Base-by-base conservation (phyloP, 2,329 filamentous ascomycete species). In the Penicillium polonicum region DNA sequence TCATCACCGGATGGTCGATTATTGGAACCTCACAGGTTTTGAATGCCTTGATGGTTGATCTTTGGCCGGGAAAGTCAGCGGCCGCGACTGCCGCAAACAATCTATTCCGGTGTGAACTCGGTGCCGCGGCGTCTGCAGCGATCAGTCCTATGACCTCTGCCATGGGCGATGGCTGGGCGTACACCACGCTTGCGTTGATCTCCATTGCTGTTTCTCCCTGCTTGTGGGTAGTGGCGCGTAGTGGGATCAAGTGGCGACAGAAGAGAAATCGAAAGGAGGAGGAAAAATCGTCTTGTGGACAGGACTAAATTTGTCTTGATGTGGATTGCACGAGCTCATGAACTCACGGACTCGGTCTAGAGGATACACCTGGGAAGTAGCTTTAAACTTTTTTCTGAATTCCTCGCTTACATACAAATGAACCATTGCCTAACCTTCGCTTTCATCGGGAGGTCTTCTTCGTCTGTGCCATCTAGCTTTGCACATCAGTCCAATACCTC, bases 31-130 rank as follows among this genome's bases (percentile, higher is more conserved):
- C 72, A 19, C 73, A 79, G 39, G 68, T 72, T 5, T 60, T 76
- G 4, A 79, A 75, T 55, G 77, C 79, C 0, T 63, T 84, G 31
- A 72, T 80, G 61, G 69, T 80, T 0, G 78, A 80, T 61, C 64
- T 78, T 4, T 74, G 75, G 60, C 74, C 74, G 0, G 68, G 62
- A 1, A 58, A 62, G 27, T 69, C 76, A 2, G 75, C 74, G 0
- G 68, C 74, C 2, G 75, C 74, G 0, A 75, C 75, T 0, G 76
- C 76, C 0, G 75, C 76, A 2, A 76, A 73, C 51, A 79, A 79
- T 57, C 55, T 79, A 1, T 66, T 74, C 9, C 66, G 77, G 1
- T 79, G 74, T 59, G 61, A 73, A 43, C 61, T 79, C 6, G 75
- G 74, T 4, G 77, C 77, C 2, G 75, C 67, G 1, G 70, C 71